phyloP scores from a whole-genome alignment of 2,329 filamentous ascomycete genomes.

The Pseudogymnoascus sp. region DNA sequence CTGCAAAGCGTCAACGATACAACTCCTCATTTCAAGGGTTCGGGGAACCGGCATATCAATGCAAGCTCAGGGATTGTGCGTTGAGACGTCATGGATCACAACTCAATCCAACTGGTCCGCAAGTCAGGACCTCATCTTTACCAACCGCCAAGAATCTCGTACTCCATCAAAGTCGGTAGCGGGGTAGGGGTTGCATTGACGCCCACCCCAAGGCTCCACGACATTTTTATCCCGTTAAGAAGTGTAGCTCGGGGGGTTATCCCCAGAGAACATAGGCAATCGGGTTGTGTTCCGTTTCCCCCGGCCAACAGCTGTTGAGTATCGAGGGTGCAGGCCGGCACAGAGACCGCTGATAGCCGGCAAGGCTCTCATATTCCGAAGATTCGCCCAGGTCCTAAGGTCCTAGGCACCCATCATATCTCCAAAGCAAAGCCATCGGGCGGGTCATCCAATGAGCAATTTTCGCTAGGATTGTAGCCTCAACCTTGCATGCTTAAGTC shows the following conservation, averaged over 20 bases:
- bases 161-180: not conserved
- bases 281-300: slow-evolving; percentile 1
- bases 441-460: not conserved
- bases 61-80: not conserved
- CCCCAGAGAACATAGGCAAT: not conserved
- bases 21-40: not conserved
- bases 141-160: not conserved
- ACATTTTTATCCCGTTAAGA: not conserved
- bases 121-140: not conserved
- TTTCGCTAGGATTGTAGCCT: not conserved
- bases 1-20: not conserved
- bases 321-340: not conserved
- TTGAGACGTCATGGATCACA: not conserved
- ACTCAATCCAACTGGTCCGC: not conserved
- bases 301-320: not conserved
- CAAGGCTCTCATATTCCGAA: not conserved
- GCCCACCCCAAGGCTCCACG: slow-evolving; percentile 2
- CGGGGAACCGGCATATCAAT: not conserved
- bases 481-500: not conserved
- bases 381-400: not conserved
- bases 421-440: not conserved
- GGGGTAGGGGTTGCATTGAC: not conserved
- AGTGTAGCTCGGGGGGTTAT: not conserved
- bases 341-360: not conserved
- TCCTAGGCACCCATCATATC: not conserved